Evolutionary conservation across 768 basidiomycete species (phyloP).

Genomic region (Lanmaoa rubissima): DNA sequence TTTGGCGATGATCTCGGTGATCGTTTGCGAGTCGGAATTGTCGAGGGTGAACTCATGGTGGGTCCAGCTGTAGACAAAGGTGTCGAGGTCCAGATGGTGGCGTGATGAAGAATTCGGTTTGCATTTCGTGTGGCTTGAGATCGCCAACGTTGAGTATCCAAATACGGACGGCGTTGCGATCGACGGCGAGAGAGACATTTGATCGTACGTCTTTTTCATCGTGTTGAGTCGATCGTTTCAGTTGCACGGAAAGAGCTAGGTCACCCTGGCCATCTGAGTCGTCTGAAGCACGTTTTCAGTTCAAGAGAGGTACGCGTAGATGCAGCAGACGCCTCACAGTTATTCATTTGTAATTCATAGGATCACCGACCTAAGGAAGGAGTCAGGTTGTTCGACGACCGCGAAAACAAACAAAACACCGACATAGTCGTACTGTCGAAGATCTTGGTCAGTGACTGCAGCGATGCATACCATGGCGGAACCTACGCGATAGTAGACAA

Average conservation of each 20-base stretch:
- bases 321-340: neutral
- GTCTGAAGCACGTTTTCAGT: neutral
- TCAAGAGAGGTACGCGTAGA: neutral
- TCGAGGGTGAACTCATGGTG: too few relatives aligned
- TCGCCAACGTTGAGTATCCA: neutral
- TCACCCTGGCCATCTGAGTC: neutral
- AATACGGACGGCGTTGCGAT: too few relatives aligned
- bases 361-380: neutral
- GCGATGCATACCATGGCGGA: neutral
- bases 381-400: neutral
- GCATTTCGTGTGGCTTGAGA: neutral
- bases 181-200: neutral
- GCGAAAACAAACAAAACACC: neutral
- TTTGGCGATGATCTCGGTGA: too few relatives aligned
- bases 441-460: neutral
- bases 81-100: slow-evolving; percentile 53
- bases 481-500: slow-evolving; percentile 2
- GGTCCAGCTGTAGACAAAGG: slow-evolving; percentile 42
- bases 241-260: neutral
- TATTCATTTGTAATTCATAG: neutral
- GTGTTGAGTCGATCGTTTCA: too few relatives aligned
- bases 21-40: too few relatives aligned
- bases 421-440: neutral
- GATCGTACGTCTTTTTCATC: neutral
- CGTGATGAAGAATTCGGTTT: slow-evolving; percentile 43